These are phyloP conservation scores for Pichia sp. DNA, from an alignment of 1,139 yeast genomes.

Conservation along the genomic window DNA sequence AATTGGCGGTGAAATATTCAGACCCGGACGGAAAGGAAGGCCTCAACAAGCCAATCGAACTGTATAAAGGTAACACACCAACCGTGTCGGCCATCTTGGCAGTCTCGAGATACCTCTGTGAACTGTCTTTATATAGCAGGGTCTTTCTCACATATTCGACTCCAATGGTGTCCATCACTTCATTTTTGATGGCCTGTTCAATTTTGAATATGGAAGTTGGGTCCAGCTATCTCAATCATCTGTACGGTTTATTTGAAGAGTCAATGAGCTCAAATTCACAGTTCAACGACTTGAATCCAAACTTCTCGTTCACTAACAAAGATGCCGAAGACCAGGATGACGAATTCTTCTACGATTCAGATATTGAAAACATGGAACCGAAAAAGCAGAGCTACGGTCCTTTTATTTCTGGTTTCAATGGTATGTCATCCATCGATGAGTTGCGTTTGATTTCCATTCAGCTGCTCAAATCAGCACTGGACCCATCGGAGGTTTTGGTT, in stretches of 20 bases:
- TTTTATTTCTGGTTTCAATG: constrained; percentile 45
- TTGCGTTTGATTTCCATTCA: constrained; percentile 39
- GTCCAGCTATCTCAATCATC: constrained; percentile 21
- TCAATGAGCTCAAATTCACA: neutral
- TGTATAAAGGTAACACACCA: constrained; percentile 25
- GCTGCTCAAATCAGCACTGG: constrained; percentile 37
- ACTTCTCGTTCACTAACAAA: constrained; percentile 5
- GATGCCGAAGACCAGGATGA: constrained; percentile 12
- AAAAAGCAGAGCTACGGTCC: constrained; percentile 30
- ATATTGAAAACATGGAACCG: constrained; percentile 34
- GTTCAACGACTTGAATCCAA: neutral
- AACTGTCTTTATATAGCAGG: constrained; percentile 66
- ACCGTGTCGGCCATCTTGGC: constrained; percentile 45
- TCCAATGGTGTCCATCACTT: constrained; percentile 58
- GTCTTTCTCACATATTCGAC: constrained; percentile 54
- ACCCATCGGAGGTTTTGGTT: constrained; percentile 46
- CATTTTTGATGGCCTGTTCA: constrained; percentile 65
- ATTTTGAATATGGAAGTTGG: constrained; percentile 39
- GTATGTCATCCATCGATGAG: constrained; percentile 31
- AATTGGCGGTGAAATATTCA: constrained; percentile 38
- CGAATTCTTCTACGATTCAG: constrained; percentile 12
- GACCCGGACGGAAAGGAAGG: constrained; percentile 25
- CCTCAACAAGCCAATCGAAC: constrained; percentile 21
- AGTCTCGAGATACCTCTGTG: constrained; percentile 63
- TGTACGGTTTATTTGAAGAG: constrained; percentile 15